Evolutionary conservation across 2,329 filamentous ascomycete genomes (phyloP).

Genomic region (Sclerotiophoma versabilis): DNA sequence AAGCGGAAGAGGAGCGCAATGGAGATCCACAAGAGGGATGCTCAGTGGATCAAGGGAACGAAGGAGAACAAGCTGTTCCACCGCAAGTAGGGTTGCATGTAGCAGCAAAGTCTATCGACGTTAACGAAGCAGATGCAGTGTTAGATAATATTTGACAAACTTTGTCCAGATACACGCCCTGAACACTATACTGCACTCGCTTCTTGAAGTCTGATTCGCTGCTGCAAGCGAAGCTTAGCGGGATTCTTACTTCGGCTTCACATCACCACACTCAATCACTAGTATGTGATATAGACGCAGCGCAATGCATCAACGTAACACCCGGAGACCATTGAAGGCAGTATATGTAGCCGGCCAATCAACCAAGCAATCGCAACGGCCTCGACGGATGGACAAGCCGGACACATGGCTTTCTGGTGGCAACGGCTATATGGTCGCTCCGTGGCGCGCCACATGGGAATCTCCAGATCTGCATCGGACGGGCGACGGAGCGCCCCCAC

Average conservation of each 20-base stretch:
- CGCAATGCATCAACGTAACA: too few species aligned
- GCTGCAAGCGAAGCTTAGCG: too few species aligned
- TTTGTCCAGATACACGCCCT: too few species aligned
- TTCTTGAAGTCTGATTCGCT: too few species aligned
- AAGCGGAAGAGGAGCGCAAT: slow-evolving; percentile 43
- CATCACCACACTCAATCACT: too few species aligned
- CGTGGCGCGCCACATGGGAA: background rate
- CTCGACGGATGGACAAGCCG: background rate
- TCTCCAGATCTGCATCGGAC: background rate
- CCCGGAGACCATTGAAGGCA: too few species aligned
- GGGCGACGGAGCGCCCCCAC: slow-evolving; percentile 6
- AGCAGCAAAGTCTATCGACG: background rate
- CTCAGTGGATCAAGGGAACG: slow-evolving; percentile 42
- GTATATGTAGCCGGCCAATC: background rate
- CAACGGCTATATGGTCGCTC: slow-evolving; percentile 5
- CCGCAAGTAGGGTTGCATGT: background rate
- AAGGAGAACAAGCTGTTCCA: slow-evolving; percentile 17
- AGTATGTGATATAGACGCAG: too few species aligned
- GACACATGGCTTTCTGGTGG: slow-evolving; percentile 6
- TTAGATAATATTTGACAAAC: too few species aligned
- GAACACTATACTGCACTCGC: too few species aligned
- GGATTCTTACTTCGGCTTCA: too few species aligned
- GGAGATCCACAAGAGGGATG: slow-evolving; percentile 39
- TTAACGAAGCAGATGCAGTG: too few species aligned
- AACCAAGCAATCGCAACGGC: slow-evolving; percentile 1